phyloP scores from a whole-genome alignment of 345 rosid species.

The Sisymbrium altissimum region DNA sequence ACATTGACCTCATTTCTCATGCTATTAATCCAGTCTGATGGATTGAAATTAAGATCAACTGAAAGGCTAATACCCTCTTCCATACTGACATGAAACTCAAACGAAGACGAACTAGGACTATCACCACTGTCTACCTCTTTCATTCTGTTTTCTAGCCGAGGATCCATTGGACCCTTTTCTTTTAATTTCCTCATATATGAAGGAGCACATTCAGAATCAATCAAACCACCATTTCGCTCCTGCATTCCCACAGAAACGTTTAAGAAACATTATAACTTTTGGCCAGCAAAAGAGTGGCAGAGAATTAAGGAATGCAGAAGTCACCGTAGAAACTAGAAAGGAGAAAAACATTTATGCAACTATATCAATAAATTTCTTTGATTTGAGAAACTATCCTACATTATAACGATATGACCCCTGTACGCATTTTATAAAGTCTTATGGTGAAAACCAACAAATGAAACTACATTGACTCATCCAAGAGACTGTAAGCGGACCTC shows the following conservation, averaged over 20 bases:
- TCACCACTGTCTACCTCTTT: constrained; percentile 32
- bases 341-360: neutral
- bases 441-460: neutral
- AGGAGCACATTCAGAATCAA: constrained; percentile 31
- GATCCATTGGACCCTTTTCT: constrained; percentile 31
- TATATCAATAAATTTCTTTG: neutral
- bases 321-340: constrained; percentile 13
- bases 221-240: constrained; percentile 39
- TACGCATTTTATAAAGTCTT: neutral
- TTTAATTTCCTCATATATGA: constrained; percentile 23
- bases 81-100: constrained; percentile 66
- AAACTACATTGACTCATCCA: neutral
- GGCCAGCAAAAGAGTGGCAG: constrained; percentile 10
- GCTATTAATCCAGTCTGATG: constrained; percentile 66
- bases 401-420: neutral
- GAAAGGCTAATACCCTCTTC: constrained; percentile 76
- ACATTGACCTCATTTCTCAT: constrained; percentile 52
- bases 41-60: constrained; percentile 66
- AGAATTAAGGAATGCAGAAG: neutral
- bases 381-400: neutral
- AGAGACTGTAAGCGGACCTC: neutral
- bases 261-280: neutral
- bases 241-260: constrained; percentile 28
- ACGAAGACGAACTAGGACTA: constrained; percentile 46
- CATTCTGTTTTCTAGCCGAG: constrained; percentile 34